Evolutionary conservation across 2,329 filamentous ascomycete species (phyloP), one percentile per base, ranked within the genome.

Genomic region (Fusarium graminum): DNA sequence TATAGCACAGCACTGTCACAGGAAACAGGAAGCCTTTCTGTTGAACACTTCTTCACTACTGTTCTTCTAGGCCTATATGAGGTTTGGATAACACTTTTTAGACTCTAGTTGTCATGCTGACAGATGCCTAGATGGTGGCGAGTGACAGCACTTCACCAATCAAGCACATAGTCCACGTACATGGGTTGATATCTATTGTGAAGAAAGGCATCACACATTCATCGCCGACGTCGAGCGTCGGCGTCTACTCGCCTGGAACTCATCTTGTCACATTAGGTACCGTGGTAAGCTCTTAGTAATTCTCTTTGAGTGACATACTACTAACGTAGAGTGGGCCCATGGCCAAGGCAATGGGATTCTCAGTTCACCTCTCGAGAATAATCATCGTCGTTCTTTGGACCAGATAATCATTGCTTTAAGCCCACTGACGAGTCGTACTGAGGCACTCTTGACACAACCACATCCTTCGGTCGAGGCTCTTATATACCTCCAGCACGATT

Each of bases 1-100:
- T 59, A 59, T 3, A 26, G n/a, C 9, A 2, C 10, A 19, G 19
- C 10, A n/a, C 17, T 59, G 4, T 59, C 57, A 5, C 17, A 4
- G 5, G n/a, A 29, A 8, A 19, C 28, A 5, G 39, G 34, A 5
- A 38, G 29, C 28, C 13, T 50, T 3, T 52, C 57, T 13, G 12
- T 58, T 12, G 54, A 59, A 11, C 39, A 36, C 2, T 59, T 59
- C 17, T 59, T 59, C 7, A 59, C 57, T 3, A 39, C 57, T 12
- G 45, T 59, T 3, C 28, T 59, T 0, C 4, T 59, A 5, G 57
- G 57, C 1, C 8, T 59, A 1, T 59, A 52, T 11, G 57, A 59
- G 57, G 57, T 59, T 8, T 12, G n/a, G 4, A 2, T 19, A 6
- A 7, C 3, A 4, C 0, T 8, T 11, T 2, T 3, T 0, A 12